A percentile compares a stretch with the other conserved stretches of the same genome.
Conservation (phyloP, 768 basidiomycete species). For the Calocybe gangraenosa region DNA sequence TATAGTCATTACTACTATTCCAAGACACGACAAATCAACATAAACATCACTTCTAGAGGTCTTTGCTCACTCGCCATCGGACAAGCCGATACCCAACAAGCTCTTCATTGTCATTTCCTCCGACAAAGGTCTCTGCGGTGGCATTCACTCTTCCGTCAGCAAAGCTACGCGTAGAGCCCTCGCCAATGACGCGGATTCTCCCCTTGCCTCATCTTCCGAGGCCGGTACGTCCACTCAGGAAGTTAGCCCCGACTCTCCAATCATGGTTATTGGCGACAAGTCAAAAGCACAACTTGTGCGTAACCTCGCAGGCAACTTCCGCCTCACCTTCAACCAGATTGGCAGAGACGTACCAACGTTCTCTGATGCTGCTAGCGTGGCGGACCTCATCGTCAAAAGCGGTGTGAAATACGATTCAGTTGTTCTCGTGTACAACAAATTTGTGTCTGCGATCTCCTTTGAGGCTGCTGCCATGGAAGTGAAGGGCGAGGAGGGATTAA, state of each 20-base stretch:
- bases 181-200: slow-evolving; percentile 45
- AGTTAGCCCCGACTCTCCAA: slow-evolving; percentile 56
- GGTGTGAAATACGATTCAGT: slow-evolving; percentile 86
- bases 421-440: slow-evolving; percentile 77
- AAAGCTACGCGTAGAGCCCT: slow-evolving; percentile 82
- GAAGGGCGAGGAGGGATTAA: slow-evolving; percentile 76
- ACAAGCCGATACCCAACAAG: slow-evolving; percentile 66
- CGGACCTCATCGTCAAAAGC: slow-evolving; percentile 86
- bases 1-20: slow-evolving; percentile 29
- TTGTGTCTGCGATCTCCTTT: slow-evolving; percentile 88
- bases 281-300: slow-evolving; percentile 89
- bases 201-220: slow-evolving; percentile 39
- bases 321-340: slow-evolving; percentile 94
- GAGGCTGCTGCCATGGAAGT: slow-evolving; percentile 75
- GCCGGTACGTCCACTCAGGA: slow-evolving; percentile 32
- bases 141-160: slow-evolving; percentile 96
- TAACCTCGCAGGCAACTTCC: slow-evolving; percentile 56
- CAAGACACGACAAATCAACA: neutral
- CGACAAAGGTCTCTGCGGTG: slow-evolving; percentile 99
- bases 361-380: slow-evolving; percentile 89
- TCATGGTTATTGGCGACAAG: slow-evolving; percentile 96
- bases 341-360: slow-evolving; percentile 97
- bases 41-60: slow-evolving; percentile 55
- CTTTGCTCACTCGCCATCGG: slow-evolving; percentile 72
- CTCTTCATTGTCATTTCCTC: slow-evolving; percentile 95